A percentile compares a stretch with the other conserved stretches of the same genome.
phyloP scores from a whole-genome alignment of 495 filamentous ascomycete genomes.

The Aeminium ludgeri region DNA sequence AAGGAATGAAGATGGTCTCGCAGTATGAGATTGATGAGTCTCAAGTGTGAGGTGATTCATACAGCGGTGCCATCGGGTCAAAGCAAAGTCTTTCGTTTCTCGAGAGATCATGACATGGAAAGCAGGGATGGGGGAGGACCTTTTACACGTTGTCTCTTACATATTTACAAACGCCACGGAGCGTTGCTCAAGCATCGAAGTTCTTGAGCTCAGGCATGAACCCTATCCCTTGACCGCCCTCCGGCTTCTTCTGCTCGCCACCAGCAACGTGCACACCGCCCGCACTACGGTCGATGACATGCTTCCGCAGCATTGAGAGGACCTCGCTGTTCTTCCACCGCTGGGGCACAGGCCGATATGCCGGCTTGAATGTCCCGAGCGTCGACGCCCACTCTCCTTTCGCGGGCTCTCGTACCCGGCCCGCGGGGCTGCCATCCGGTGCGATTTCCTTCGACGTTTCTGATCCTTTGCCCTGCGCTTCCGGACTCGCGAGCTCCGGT shows the following conservation, averaged over 20 bases:
- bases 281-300: conserved; percentile 41
- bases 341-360: conserved; percentile 72
- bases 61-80: too few species aligned
- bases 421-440: conserved; percentile 13
- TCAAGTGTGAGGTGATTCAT: too few species aligned
- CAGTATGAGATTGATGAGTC: too few species aligned
- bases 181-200: conserved; percentile 16
- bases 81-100: too few species aligned
- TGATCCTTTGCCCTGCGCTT: conserved; percentile 23
- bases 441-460: conserved; percentile 13
- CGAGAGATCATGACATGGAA: too few species aligned
- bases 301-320: conserved; percentile 53
- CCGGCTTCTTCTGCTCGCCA: conserved; percentile 12
- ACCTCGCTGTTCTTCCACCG: conserved; percentile 76
- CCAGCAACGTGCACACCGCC: conserved; percentile 19
- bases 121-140: not conserved
- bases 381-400: conserved; percentile 93
- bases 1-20: too few species aligned
- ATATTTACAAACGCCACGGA: not conserved
- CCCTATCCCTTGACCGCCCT: conserved; percentile 22
- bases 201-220: conserved; percentile 29
- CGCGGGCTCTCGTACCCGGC: conserved; percentile 17
- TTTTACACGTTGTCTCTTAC: too few species aligned
- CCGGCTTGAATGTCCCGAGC: conserved; percentile 80
- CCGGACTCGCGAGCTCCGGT: conserved; percentile 18